Evolutionary conservation across 306 rosid species (phyloP).

Genomic region (Malus fusca): DNA sequence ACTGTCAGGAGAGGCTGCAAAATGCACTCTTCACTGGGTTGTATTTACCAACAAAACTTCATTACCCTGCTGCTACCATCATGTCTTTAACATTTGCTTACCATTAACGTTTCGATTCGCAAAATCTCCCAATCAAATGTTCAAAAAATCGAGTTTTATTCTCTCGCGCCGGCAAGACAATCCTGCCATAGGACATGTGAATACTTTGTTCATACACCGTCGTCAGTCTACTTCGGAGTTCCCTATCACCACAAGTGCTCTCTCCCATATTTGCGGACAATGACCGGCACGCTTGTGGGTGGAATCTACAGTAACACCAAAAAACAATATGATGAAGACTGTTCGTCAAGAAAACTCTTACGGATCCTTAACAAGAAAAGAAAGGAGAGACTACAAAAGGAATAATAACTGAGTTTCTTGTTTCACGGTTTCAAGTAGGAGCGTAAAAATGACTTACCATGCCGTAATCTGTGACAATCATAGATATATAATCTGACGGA

Average conservation of each 20-base stretch:
- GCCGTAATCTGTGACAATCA: constrained; percentile 85
- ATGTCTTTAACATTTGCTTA: neutral
- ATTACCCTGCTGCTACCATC: neutral
- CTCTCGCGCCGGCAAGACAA: neutral
- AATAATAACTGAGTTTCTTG: neutral
- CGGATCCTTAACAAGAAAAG: neutral
- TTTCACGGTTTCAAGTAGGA: neutral
- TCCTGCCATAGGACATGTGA: neutral
- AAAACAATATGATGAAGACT: neutral
- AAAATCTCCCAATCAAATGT: neutral
- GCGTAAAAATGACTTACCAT: constrained; percentile 43
- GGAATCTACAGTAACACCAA: constrained; percentile 48
- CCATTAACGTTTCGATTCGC: neutral
- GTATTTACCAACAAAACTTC: neutral
- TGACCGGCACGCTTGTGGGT: constrained; percentile 77
- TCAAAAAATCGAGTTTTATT: neutral
- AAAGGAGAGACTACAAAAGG: neutral
- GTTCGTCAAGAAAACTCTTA: neutral
- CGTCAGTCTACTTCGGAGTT: neutral
- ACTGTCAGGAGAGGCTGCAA: constrained; percentile 30
- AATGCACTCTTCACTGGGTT: constrained; percentile 30
- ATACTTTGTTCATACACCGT: neutral
- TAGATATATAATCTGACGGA: constrained; percentile 75
- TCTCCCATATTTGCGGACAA: constrained; percentile 72
- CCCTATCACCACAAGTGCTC: constrained; percentile 38